Evolutionary conservation across 495 filamentous ascomycete species (phyloP), one percentile per base, ranked within the genome.

Genomic region (Penicillium verhagenii): DNA sequence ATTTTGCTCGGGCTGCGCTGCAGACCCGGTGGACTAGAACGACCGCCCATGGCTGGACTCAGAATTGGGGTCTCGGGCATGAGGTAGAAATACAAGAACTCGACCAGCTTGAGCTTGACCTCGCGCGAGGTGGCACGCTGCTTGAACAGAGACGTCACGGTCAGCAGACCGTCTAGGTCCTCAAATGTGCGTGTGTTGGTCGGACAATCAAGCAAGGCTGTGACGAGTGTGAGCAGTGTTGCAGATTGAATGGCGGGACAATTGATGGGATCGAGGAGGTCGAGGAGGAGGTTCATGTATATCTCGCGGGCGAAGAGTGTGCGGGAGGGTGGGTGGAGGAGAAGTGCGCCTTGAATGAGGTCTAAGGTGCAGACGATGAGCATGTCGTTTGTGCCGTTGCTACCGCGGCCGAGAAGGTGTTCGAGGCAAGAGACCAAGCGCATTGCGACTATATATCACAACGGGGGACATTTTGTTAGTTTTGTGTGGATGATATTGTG

Each of bases 81-180:
- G 45, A 98, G 84, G 70, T 97, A 98, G 72, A 97, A 97, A 72
- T 97, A 96, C 5, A 98, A 74, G 68, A 98, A 97, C 65, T 98
- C 94, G 53, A 96, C 86, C 9, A 96, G 81, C 62, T 92, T 91
- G 59, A 96, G 82, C 70, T 95, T 96, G 52, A 98, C 93, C 57
- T 92, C 90, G 50, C 90, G 82, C 13, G 83, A 82, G 4, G 92
- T 96, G 59, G 83, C 80, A 31, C 89, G 84, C 55, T 81, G 84
- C 69, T 95, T 95, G 80, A 97, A 97, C 6, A 97, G 79, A 7
- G 88, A 92, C 20, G 93, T 96, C n/a, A 97, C 82, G 2, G 94
- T 95, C 13, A 95, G 80, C 1, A 98, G 81, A 28, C 94, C 94
- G 69, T 97, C 94, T n/a, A 96, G 85, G 48, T 77, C 77, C 73